Evolutionary conservation across 2,329 filamentous ascomycete genomes (phyloP), one percentile per base, ranked within the genome.

Genomic region (Cladophialophora yegresii): DNA sequence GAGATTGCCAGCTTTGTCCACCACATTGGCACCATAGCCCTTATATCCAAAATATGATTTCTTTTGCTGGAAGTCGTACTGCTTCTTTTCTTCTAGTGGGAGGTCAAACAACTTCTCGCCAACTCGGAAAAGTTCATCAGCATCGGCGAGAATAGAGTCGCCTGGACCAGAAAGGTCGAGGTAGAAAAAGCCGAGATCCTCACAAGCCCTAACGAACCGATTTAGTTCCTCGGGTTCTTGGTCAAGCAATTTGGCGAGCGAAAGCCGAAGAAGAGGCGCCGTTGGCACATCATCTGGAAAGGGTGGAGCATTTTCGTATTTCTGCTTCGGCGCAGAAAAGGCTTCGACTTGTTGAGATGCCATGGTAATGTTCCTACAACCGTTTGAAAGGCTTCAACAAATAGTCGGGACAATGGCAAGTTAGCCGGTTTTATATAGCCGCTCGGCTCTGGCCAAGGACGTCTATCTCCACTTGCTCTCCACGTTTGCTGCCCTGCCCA

Each of bases 181-280:
- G 67, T 85, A 85, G 75, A 85, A 85, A 74, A 86, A 85, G 1
- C 84, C 83, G 0, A 85, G 74, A 2, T 84, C 78, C 47, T 76
- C 74, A n/a, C 75, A 78, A n/a, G 77, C 76, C 36, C 72, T 62
- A 32, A 74, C 77, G 23, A 82, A 74, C 23, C 74, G 73, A 9
- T 72, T 57, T 5, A 72, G 69, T 70, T 81, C 80, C 3, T 61
- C 59, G 4, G 57, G 12, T 47, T 81, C 75, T 45, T 74, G 70
- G 1, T 70, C 70, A 26, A 78, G 67, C 36, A 82, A 74, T 54
- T 77, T 78, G 4, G 62, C 60, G 3, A 80, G 72, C 2, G 76
- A 79, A 7, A 82, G 72, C 22, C 76, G 75, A 26, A 80, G 73
- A 33, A 82, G 75, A 12, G 80, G 79, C 5, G 78, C 80, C 12